Conservation (phyloP, 352 stramenopile genomes). For the Phytophthora tentaculata region DNA sequence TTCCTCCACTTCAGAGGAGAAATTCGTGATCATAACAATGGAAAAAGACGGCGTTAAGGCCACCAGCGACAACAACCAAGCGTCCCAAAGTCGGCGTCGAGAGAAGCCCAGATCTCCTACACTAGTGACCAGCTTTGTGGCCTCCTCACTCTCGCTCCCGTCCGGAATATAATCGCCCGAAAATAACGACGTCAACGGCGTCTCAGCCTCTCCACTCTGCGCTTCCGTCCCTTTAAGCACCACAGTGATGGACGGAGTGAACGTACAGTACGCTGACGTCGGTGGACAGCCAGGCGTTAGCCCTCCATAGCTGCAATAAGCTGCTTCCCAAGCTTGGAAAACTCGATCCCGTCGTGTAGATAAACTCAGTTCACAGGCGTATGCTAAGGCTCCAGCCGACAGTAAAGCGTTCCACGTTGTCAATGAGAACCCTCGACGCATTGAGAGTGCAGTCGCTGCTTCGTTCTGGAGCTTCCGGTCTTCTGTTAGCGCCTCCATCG, state of each 20-base stretch:
- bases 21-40: conserved; percentile 54
- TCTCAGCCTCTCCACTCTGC: conserved; percentile 2
- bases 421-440: conserved; percentile 33
- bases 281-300: conserved; percentile 32
- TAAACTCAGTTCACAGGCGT: conserved; percentile 30
- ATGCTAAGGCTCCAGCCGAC: conserved; percentile 46
- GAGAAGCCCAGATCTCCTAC: conserved; percentile 48
- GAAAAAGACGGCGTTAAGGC: conserved; percentile 31
- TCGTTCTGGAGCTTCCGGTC: conserved; percentile 39
- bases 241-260: conserved; percentile 34
- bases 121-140: conserved; percentile 20
- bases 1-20: conserved; percentile 44
- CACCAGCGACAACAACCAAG: conserved; percentile 42
- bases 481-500: conserved; percentile 46
- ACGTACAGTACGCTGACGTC: conserved; percentile 25
- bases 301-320: conserved; percentile 28
- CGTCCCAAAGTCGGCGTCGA: conserved; percentile 47
- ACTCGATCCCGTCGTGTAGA: conserved; percentile 10
- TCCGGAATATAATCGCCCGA: conserved; percentile 15
- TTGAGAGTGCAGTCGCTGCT: conserved; percentile 16
- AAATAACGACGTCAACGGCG: conserved; percentile 22
- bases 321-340: conserved; percentile 31
- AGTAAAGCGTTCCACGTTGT: conserved; percentile 66
- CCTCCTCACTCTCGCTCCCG: conserved; percentile 7
- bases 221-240: conserved; percentile 17